Base-by-base conservation (phyloP, 495 filamentous ascomycete species). In the Annulohypoxylon maeteangense region DNA sequence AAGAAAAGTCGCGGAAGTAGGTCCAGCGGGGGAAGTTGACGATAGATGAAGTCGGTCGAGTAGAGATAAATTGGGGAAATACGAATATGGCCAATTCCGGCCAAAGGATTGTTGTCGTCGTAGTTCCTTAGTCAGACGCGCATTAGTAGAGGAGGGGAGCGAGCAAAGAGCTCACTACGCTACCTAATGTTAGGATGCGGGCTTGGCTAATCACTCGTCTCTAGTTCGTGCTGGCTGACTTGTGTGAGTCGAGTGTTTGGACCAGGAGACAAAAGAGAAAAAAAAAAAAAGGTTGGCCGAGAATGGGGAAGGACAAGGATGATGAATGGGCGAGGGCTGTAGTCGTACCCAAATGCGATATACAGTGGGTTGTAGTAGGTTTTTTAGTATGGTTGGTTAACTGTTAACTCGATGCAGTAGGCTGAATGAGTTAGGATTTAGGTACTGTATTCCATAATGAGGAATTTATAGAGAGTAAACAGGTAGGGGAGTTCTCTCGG, bases 311-410 rank as follows among this genome's bases (percentile, higher is more conserved):
- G 47, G 29, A 73, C 65, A 73, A 73, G 70, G 70, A 73, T 73
- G 65, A 65, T 57, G 70, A 66, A 73, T 66, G 70, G 65, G 70
- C 57, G 45, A 65, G 27, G 61, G 50, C 50, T 55, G 55, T 57
- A 56, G 65, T 69, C 61, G 70, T 73, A 73, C 70, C 70, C 70
- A 73, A 72, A 73, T 73, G 70, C 70, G 70, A 73, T 73, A 73
- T 69, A 73, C 57, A 57, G 54, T 61, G 32, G 68, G 51, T n/a
- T n/a, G 29, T 32, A 64, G 40, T 68, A 68, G 62, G 47, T 51
- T 51, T 50, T 48, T 51, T 51, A 22, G 36, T 40, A 40, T 14
- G 11, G 47, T 51, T 25, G 47, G 47, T 27, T 25, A 29, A 40
- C 10, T 23, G 31, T 27, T 36, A 36, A 57, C 32, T 57, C 32